phyloP scores from a whole-genome alignment of 169 alveolate genomes.

The Cryptosporidium xiaoi region DNA sequence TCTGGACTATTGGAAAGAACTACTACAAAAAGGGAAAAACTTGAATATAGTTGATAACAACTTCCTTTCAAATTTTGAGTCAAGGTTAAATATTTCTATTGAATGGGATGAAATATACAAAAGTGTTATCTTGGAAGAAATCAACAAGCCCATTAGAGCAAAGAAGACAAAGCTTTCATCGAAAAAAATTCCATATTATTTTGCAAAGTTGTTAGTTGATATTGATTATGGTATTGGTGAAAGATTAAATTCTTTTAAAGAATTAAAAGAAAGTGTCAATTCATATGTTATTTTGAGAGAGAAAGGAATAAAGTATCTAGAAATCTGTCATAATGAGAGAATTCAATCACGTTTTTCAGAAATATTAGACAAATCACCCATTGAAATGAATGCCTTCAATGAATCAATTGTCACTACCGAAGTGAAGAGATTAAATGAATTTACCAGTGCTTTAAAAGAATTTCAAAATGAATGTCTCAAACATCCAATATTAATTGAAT shows the following conservation, averaged over 20 bases:
- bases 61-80: constrained; percentile 8
- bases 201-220: constrained; percentile 28
- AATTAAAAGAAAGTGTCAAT: constrained; percentile 18
- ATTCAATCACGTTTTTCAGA: constrained; percentile 5
- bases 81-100: constrained; percentile 1
- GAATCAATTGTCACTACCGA: not conserved
- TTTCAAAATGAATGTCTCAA: constrained; percentile 12
- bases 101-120: constrained; percentile 43
- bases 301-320: constrained; percentile 24
- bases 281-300: constrained; percentile 6
- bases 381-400: not conserved
- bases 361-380: not conserved
- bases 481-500: constrained; percentile 42
- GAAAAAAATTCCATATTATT: constrained; percentile 3
- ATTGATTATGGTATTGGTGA: constrained; percentile 42
- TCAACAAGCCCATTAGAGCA: not conserved
- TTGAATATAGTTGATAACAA: constrained; percentile 34
- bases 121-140: not conserved
- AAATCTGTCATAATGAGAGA: constrained; percentile 24
- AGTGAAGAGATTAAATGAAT: not conserved
- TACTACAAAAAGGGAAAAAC: constrained; percentile 34
- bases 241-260: constrained; percentile 23
- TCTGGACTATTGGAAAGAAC: constrained; percentile 35
- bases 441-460: not conserved
- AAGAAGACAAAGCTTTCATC: not conserved